Conservation (phyloP, 2,329 filamentous ascomycete genomes). For the Aspergillus fumigatiaffinis region DNA sequence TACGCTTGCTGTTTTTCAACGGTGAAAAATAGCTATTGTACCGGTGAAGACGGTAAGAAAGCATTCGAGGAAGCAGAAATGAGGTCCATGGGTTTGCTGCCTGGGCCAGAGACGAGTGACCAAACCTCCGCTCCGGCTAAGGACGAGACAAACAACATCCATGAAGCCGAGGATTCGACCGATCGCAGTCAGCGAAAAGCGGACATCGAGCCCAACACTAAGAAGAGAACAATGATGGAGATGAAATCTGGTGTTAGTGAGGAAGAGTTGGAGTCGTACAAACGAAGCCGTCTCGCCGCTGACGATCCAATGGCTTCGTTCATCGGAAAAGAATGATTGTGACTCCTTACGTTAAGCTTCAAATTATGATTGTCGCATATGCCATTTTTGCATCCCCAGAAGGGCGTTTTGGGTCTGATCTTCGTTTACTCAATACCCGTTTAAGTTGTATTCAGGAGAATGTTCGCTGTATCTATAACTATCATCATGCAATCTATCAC, state of each 20-base stretch:
- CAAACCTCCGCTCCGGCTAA: constrained; percentile 1
- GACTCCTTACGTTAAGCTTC: not conserved
- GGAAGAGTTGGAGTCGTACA: constrained; percentile 81
- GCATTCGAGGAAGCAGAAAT: constrained; percentile 75
- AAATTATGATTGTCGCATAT: not conserved
- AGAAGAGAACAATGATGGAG: constrained; percentile 74
- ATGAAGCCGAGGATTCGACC: constrained; percentile 24
- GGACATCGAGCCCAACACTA: constrained; percentile 37
- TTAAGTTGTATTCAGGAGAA: not conserved
- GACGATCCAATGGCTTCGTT: constrained; percentile 86
- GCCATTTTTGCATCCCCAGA: not conserved
- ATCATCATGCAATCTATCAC: not conserved
- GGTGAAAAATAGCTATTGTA: constrained; percentile 96
- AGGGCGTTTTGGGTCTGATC: constrained; percentile 9
- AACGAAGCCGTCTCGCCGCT: constrained; percentile 66
- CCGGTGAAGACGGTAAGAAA: constrained; percentile 78
- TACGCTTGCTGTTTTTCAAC: constrained; percentile 93
- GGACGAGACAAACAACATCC: constrained; percentile 17
- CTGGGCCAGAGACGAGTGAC: constrained; percentile 19
- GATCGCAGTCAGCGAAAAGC: constrained; percentile 26
- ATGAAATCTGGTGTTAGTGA: constrained; percentile 75
- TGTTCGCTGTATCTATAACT: not conserved
- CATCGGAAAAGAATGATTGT: constrained; percentile 59
- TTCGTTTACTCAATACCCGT: not conserved
- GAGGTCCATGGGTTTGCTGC: constrained; percentile 44